Evolutionary conservation across 139 green algal genomes (phyloP).

Genomic region (Chlorella sp.): DNA sequence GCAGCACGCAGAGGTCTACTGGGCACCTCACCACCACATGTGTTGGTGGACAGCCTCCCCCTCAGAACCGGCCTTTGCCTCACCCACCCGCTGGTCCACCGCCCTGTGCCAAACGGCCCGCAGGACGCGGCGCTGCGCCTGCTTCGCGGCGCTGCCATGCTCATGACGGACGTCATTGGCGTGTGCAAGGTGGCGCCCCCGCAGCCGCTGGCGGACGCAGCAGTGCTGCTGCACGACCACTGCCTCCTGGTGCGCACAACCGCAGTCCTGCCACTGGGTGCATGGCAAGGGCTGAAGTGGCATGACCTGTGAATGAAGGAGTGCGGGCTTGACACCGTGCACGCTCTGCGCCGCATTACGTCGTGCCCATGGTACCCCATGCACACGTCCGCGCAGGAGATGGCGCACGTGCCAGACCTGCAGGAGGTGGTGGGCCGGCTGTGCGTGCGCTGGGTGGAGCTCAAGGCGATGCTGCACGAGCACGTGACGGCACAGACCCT

Average conservation of each 20-base stretch:
- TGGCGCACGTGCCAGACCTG: constrained; percentile 34
- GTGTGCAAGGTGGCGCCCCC: neutral
- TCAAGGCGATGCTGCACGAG: constrained; percentile 38
- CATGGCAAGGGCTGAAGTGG: no score
- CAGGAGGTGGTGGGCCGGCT: constrained; percentile 61
- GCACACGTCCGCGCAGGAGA: constrained; percentile 27
- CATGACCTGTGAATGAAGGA: no score
- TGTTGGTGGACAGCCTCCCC: no score
- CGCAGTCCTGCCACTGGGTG: neutral
- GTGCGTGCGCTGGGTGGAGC: constrained; percentile 69
- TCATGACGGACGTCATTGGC: neutral
- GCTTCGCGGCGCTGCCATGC: neutral
- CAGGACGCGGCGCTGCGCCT: neutral
- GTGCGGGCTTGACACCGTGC: neutral
- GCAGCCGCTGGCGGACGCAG: neutral
- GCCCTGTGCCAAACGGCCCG: no score
- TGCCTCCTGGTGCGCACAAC: constrained; percentile 33
- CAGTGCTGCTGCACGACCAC: constrained; percentile 45
- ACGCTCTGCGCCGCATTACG: neutral
- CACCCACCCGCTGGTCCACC: no score
- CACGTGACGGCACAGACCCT: constrained; percentile 57
- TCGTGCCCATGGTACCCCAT: neutral
- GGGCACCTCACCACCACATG: no score
- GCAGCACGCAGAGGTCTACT: no score
- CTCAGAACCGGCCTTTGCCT: no score